These are phyloP conservation scores for Salix arbutifolia DNA, from an alignment of 345 rosid species.

Conservation along the genomic window DNA sequence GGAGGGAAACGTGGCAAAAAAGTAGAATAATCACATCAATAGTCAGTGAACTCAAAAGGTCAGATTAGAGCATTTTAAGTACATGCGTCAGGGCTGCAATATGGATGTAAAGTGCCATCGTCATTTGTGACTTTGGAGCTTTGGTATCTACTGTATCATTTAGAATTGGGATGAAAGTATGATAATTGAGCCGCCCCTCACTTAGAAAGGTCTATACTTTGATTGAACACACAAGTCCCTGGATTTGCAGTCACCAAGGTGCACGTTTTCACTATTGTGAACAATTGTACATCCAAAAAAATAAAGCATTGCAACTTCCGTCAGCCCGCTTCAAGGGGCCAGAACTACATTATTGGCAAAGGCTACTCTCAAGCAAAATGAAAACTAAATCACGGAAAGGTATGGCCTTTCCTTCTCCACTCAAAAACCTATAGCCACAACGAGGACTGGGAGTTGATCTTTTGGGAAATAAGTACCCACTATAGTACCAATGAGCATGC, in stretches of 20 bases:
- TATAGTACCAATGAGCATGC: neutral
- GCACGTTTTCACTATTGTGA: neutral
- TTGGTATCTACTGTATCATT: neutral
- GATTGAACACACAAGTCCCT: neutral
- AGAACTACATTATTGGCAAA: neutral
- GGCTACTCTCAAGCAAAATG: neutral
- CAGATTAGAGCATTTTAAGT: neutral
- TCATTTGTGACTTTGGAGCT: neutral
- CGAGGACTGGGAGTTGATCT: neutral
- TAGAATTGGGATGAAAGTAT: neutral
- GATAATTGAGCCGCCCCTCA: neutral
- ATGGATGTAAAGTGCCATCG: neutral
- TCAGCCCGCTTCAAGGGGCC: neutral
- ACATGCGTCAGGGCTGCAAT: neutral
- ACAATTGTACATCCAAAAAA: neutral
- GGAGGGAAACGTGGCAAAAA: too few relatives aligned
- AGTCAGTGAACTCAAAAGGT: neutral
- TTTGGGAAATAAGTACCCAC: neutral
- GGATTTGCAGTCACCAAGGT: neutral
- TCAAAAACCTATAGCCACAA: too few relatives aligned
- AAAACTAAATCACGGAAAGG: neutral
- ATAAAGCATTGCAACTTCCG: neutral
- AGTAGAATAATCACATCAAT: neutral
- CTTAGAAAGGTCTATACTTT: neutral
- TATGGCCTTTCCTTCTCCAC: neutral